A percentile compares a stretch with the other conserved stretches of the same genome.
Evolutionary conservation across 2,329 filamentous ascomycete genomes (phyloP).

Genomic region (Plectosphaerella plurivora): DNA sequence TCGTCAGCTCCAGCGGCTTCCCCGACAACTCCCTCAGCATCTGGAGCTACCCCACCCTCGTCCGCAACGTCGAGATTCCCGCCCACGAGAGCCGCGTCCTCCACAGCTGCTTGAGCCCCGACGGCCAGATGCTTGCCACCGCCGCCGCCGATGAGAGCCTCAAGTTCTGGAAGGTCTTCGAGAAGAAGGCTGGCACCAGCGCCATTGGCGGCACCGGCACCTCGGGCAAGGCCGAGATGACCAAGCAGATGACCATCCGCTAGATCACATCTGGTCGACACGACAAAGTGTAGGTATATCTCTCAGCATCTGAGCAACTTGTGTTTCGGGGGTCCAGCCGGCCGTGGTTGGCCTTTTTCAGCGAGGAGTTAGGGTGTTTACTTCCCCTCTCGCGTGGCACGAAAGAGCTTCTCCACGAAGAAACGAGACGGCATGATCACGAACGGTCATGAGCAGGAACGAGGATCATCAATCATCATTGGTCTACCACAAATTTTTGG

Average conservation of each 20-base stretch:
- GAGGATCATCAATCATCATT: slow-evolving; percentile 1
- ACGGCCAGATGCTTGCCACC: slow-evolving; percentile 96
- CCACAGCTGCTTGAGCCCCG: slow-evolving; percentile 93
- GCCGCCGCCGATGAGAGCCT: slow-evolving; percentile 93
- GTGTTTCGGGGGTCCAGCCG: slow-evolving; percentile 30
- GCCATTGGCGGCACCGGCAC: slow-evolving; percentile 61
- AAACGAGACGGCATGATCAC: slow-evolving; percentile 14
- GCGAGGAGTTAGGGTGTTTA: slow-evolving; percentile 47
- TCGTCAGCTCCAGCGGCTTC: slow-evolving; percentile 95
- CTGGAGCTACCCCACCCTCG: slow-evolving; percentile 96
- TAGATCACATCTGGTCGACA: slow-evolving; percentile 34
- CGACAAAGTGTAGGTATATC: slow-evolving; percentile 45
- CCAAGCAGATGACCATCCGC: slow-evolving; percentile 93
- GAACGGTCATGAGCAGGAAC: slow-evolving; percentile 1
- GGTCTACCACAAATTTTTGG: not conserved
- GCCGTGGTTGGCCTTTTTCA: slow-evolving; percentile 30
- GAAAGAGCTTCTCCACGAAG: slow-evolving; percentile 43
- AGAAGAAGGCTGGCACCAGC: slow-evolving; percentile 89
- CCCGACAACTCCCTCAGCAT: slow-evolving; percentile 99
- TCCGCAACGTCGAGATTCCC: slow-evolving; percentile 96
- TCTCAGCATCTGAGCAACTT: slow-evolving; percentile 32
- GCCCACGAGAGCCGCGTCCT: slow-evolving; percentile 95
- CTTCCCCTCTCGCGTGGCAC: slow-evolving; percentile 38
- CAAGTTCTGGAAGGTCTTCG: slow-evolving; percentile 99
- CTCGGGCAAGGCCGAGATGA: slow-evolving; percentile 76